Base-by-base conservation (phyloP, 2,329 filamentous ascomycete genomes). In the Fusarium clavum region DNA sequence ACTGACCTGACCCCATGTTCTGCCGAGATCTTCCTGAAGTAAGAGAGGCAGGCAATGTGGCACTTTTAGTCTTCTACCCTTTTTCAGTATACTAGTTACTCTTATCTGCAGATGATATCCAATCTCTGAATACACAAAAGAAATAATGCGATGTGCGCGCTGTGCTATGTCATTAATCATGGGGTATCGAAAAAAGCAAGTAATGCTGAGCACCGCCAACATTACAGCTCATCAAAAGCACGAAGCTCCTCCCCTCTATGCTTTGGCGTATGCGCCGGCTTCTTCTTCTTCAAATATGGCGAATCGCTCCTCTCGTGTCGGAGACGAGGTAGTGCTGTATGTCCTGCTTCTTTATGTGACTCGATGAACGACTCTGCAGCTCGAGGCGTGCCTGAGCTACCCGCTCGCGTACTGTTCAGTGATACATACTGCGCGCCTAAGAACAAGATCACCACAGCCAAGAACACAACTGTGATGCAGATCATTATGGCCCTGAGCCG, bases 401-500 rank as follows among this genome's bases (percentile, higher is more conserved):
- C 52, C 46, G 62, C 25, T 18, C 61, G 51, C 8, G 61, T 60
- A 22, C 59, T 57, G 49, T 55, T 67, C 20, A 64, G 51, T 11
- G 72, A 68, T 14, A 57, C 34, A 52, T 76, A 77, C 18, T 75
- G 73, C 52, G 78, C 74, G 18, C 75, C 73, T 32, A 80, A 64
- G 47, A 84, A 67, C 34, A 84, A 77, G 25, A 87, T 71, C 10
- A 87, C 77, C 20, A 88, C 63, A 4, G 87, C 70, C 38, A 91
- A 82, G 7, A 81, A 76, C 34, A 85, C 63, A 11, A 83, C 77
- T 24, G 81, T 86, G 64, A 86, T 86, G 66, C 89, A 83, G 41
- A 88, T 84, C 89, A 90, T 93, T 48, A 91, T 80, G 22, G 87
- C 83, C 70, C 86, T 88, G 67, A 93, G 81, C 52, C 90, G 85